Evolutionary conservation across 352 stramenopile species (phyloP).

Genomic region (Achlya hypogyna): DNA sequence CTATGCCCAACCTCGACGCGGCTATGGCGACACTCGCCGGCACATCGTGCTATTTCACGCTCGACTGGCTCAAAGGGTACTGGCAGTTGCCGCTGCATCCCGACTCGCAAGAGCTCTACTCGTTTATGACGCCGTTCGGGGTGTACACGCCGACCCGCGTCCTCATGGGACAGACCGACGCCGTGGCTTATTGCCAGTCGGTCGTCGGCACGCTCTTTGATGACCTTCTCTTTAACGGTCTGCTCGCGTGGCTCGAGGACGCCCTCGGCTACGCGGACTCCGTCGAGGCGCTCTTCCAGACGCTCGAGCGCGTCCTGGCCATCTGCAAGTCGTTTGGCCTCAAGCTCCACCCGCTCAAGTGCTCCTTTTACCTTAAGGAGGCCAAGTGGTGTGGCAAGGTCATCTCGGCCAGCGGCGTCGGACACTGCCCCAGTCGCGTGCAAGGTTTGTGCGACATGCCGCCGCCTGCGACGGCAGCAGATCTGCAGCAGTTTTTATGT

Average conservation of each 20-base stretch:
- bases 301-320: neutral
- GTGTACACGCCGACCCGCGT: constrained; percentile 12
- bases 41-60: constrained; percentile 21
- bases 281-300: constrained; percentile 7
- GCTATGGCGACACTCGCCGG: constrained; percentile 14
- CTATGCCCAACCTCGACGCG: neutral
- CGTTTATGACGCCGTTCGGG: constrained; percentile 27
- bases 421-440: constrained; percentile 18
- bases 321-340: constrained; percentile 8
- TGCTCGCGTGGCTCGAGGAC: constrained; percentile 29
- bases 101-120: constrained; percentile 21
- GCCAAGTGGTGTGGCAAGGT: constrained; percentile 22
- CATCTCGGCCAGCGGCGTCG: constrained; percentile 8
- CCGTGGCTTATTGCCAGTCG: constrained; percentile 25
- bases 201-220: constrained; percentile 23
- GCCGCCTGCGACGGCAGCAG: constrained; percentile 12
- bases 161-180: constrained; percentile 18
- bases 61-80: constrained; percentile 25
- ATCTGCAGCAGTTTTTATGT: constrained; percentile 30
- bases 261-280: constrained; percentile 18
- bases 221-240: constrained; percentile 8
- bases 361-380: constrained; percentile 19
- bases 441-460: constrained; percentile 22
- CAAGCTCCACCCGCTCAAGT: constrained; percentile 21
- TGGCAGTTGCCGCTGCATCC: constrained; percentile 25